Evolutionary conservation across 495 filamentous ascomycete genomes (phyloP).

Genomic region (Aspergillus wentii): DNA sequence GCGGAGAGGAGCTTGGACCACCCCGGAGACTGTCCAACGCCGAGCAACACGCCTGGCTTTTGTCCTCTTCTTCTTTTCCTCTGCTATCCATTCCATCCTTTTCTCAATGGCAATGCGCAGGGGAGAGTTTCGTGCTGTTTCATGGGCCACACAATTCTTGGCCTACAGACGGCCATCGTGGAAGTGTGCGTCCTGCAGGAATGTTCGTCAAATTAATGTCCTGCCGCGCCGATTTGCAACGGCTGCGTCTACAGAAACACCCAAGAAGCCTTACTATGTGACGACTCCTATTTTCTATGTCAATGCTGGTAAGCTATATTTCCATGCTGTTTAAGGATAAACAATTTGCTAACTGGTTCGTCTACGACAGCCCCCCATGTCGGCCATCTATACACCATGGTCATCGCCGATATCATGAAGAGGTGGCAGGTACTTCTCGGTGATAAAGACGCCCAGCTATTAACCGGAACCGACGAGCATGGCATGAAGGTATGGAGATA

Average conservation of each 20-base stretch:
- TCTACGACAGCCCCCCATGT: constrained; percentile 74
- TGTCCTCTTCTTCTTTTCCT: constrained; percentile 5
- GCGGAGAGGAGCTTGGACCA: constrained; percentile 39
- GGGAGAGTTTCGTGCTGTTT: constrained; percentile 25
- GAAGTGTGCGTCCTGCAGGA: constrained; percentile 27
- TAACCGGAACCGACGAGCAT: constrained; percentile 96
- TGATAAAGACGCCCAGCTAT: constrained; percentile 59
- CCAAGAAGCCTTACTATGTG: constrained; percentile 86
- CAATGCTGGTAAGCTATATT: constrained; percentile 68
- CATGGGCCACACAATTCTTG: constrained; percentile 26
- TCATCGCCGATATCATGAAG: constrained; percentile 87
- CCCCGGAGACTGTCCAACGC: constrained; percentile 27
- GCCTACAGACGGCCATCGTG: constrained; percentile 21
- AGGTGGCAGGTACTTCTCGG: constrained; percentile 83
- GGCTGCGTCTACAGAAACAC: constrained; percentile 13
- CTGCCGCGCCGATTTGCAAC: constrained; percentile 31
- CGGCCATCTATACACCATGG: constrained; percentile 90
- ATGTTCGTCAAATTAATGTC: constrained; percentile 8
- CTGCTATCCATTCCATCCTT: constrained; percentile 4
- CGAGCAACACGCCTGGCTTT: constrained; percentile 14
- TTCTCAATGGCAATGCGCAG: constrained; percentile 29
- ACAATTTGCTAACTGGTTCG: constrained; percentile 12
- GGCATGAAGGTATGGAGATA: constrained; percentile 68
- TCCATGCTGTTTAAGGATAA: neutral
- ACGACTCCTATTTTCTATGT: constrained; percentile 99